Conservation (phyloP, 495 filamentous ascomycete species). For the Hamigera avellanea region DNA sequence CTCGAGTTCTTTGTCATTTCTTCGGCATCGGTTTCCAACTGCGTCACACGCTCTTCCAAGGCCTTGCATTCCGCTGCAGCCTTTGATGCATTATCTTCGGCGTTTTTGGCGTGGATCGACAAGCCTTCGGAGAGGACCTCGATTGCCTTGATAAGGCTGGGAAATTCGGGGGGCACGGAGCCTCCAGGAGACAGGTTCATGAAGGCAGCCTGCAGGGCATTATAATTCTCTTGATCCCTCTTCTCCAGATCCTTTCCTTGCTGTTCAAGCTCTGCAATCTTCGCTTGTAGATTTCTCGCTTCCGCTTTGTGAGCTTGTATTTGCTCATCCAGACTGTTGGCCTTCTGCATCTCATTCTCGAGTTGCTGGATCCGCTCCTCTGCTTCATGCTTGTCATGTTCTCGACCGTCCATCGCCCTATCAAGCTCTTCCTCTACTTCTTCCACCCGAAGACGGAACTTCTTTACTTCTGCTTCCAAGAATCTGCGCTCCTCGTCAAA, state of each 20-base stretch:
- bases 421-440: conserved; percentile 87
- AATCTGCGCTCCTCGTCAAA: conserved; percentile 74
- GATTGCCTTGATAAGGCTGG: conserved; percentile 49
- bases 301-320: conserved; percentile 41
- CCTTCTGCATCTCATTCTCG: conserved; percentile 47
- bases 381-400: conserved; percentile 58
- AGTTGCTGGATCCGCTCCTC: conserved; percentile 60
- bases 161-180: conserved; percentile 42
- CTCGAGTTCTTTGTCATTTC: conserved; percentile 35
- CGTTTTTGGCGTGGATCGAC: conserved; percentile 30
- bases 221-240: conserved; percentile 38
- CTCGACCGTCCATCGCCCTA: conserved; percentile 65
- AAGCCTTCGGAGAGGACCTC: conserved; percentile 49
- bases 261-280: conserved; percentile 37
- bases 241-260: conserved; percentile 33
- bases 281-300: conserved; percentile 29
- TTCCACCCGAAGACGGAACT: conserved; percentile 63
- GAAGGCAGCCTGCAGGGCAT: conserved; percentile 50
- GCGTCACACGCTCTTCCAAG: conserved; percentile 37
- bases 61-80: conserved; percentile 29
- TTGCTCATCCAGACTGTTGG: conserved; percentile 43
- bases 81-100: conserved; percentile 27
- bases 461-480: conserved; percentile 66
- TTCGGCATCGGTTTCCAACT: conserved; percentile 28
- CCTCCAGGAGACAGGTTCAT: conserved; percentile 46